These are phyloP conservation scores for Tetragonia tetragonoides DNA, from an alignment of 148 eudicot species.

Conservation along the genomic window DNA sequence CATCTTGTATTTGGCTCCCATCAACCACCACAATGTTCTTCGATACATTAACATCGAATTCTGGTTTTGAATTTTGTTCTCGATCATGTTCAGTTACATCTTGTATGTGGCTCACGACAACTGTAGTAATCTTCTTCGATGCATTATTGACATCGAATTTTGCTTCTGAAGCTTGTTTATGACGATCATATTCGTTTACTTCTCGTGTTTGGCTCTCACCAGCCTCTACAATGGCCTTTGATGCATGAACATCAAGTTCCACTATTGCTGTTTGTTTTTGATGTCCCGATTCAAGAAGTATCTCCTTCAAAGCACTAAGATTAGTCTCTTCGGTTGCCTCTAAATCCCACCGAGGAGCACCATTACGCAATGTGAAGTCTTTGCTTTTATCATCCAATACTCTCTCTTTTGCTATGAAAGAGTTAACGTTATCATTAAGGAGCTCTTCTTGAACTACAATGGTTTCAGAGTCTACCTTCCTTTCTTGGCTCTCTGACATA, in stretches of 20 bases:
- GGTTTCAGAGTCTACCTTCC: background rate
- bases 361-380: constrained; percentile 31
- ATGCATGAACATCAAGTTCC: background rate
- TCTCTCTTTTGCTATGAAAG: constrained; percentile 1
- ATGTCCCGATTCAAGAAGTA: background rate
- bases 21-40: constrained; percentile 20
- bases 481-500: constrained; percentile 20
- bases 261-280: background rate
- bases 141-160: background rate
- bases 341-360: constrained; percentile 38
- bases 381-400: constrained; percentile 9
- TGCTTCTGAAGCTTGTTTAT: constrained; percentile 6
- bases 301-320: constrained; percentile 1
- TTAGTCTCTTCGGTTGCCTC: constrained; percentile 9
- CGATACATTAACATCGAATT: background rate
- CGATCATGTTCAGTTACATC: background rate
- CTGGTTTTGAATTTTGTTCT: background rate
- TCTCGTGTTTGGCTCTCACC: constrained; percentile 13
- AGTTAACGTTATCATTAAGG: background rate
- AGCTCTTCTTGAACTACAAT: background rate
- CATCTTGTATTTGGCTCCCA: constrained; percentile 2
- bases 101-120: constrained; percentile 8
- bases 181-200: background rate
- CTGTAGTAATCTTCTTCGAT: constrained; percentile 16
- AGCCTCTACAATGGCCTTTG: constrained; percentile 15